Base-by-base conservation (phyloP, 371 early-diverging fungal species). In the Mortierella sp. region DNA sequence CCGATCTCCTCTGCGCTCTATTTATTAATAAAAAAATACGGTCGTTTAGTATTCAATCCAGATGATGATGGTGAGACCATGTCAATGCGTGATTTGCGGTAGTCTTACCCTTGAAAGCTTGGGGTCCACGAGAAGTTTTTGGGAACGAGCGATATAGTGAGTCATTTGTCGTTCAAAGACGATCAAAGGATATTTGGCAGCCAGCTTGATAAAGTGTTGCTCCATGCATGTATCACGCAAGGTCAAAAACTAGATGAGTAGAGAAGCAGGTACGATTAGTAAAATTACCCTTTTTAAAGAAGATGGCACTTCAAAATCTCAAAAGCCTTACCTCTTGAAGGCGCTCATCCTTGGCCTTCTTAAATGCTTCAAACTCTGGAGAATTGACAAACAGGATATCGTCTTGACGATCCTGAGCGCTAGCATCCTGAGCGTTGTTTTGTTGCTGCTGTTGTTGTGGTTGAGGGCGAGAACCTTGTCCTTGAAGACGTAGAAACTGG, bases 151-250 rank as follows among this genome's bases (percentile, higher is more conserved):
- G 47, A 80, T 75, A 40, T 70, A 80, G 28, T 80, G 81, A 22
- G 81, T 80, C 81, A 80, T 80, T 28, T 80, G 81, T 12, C 81
- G 67, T 65, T 74, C 81, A 42, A 80, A 68, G 49, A 80, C 69
- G 26, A 71, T 75, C 22, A 86, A 61, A 1, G 90, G 90, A 66
- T 86, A 89, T 37, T 83, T 76, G 62, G 84, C 78, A 13, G 89
- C 89, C 58, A 90, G 47, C 34, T 77, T 70, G 53, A 79, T 76
- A 74, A 88, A 88, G 72, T 89, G 89, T 9, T 77, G 61, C 49
- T 86, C 80, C 47, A 89, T 63, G 19, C 82, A 78, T 3, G 66
- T 66, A 2, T 80, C 85, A 15, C 83, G 70, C 28, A 83, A 72
- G 0, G 75, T 61, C 68, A 89, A 60, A 47, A 90, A 85, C 87